Base-by-base conservation (phyloP, 306 rosid species). In the Cucurbita maxima region DNA sequence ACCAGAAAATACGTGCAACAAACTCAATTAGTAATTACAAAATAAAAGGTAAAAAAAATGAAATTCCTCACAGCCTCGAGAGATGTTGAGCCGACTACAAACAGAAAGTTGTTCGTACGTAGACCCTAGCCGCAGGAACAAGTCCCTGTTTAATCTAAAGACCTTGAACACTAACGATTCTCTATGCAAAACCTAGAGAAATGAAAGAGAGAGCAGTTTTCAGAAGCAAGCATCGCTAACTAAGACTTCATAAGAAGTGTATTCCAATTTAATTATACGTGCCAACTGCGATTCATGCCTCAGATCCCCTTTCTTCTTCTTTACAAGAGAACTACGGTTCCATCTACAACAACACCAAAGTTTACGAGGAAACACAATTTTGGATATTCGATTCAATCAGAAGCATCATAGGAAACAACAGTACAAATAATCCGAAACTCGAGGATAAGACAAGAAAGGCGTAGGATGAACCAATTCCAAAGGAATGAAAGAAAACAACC, bases 121-220 rank as follows among this genome's bases (percentile, higher is more conserved):
- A 84, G 81, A 77, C 81, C 83, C 88, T 79, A 87, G 83, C 80
- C 79, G 85, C 85, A 77, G 86, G 75, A 89, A 84, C 79, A 89
- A 64, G 72, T 84, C 77, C 77, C 87, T 78, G 76, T 79, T 81
- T 55, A 85, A 79, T 68, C 79, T 79, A 79, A 60, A 71, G 64
- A 83, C 85, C 85, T 80, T 83, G 78, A 83, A 85, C 79, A 88
- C 76, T 75, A 89, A 63, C 25, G 88, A 83, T 78, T 86, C 96
- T 75, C 83, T 84, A 83, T 84, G 88, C 84, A 85, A 81, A 78
- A 88, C 95, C 98, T 94, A 83, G 62, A 73, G 30, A 82, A 54
- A 8, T 47, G 44, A 41, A 58, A 78, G 36, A 51, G 48, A 73
- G 66, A 11, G 34, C 34, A 63, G 11, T 41, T 8, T 8, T 40